phyloP scores from a whole-genome alignment of 768 basidiomycete genomes.

The Lactifluus rugatus region DNA sequence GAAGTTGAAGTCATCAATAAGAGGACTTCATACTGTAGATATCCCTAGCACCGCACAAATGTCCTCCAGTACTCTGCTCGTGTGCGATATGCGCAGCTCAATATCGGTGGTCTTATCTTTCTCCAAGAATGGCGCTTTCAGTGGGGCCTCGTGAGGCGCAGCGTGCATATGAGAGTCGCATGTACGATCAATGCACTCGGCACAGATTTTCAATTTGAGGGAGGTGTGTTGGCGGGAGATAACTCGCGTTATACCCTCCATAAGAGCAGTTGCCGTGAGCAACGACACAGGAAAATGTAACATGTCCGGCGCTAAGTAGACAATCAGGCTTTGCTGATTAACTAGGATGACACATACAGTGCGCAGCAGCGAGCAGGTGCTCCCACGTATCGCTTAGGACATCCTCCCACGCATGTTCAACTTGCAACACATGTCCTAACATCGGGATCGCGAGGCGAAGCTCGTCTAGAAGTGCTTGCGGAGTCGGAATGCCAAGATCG shows the following conservation, averaged over 20 bases:
- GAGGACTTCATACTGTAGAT: background rate
- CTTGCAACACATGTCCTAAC: constrained; percentile 1
- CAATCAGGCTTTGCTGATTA: background rate
- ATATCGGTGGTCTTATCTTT: background rate
- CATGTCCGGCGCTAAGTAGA: constrained; percentile 10
- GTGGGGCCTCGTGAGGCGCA: background rate
- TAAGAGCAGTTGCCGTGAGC: constrained; percentile 17
- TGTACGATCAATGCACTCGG: background rate
- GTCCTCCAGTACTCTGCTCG: background rate
- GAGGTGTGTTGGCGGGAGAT: background rate
- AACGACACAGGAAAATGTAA: constrained; percentile 13
- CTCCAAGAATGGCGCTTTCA: background rate
- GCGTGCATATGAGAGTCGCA: background rate
- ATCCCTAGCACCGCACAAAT: constrained; percentile 10
- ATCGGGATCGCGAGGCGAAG: constrained; percentile 8
- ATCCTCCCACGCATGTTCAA: constrained; percentile 1
- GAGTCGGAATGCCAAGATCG: constrained; percentile 12
- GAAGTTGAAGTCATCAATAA: background rate
- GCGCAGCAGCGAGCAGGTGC: constrained; percentile 10
- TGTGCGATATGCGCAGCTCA: background rate
- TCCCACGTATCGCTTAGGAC: constrained; percentile 12
- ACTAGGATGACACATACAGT: constrained; percentile 2
- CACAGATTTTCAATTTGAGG: background rate
- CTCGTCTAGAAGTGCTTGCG: constrained; percentile 16
- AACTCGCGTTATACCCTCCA: constrained; percentile 6